Evolutionary conservation across 1,139 yeast genomes (phyloP), one percentile per base, ranked within the genome.

Genomic region (Geotrichum citri-aurantii): DNA sequence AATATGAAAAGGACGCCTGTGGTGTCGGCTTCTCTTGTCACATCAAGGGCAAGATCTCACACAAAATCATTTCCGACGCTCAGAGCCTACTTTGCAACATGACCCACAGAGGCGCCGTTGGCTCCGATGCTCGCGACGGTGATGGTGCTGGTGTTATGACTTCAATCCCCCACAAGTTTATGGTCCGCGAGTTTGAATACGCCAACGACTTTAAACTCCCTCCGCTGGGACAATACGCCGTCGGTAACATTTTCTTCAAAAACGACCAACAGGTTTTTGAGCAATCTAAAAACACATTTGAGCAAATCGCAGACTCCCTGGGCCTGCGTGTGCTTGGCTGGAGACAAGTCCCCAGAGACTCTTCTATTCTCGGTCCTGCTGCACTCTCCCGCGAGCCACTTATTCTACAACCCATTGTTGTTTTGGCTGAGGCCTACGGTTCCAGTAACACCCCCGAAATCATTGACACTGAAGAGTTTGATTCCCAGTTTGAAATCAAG

Each of bases 51-150:
- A 72, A 78, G 48, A 82, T 85, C 19, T 87, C 96, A 56, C 99
- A 93, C 78, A 91, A 92, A 73, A 91, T 92, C 65, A 93, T 93
- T 62, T 85, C 95, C 52, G 98, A 93, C 76, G 97, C 97, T 50
- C 66, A 68, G 63, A 84, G 82, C 70, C 79, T 93, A 70, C 83
- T 93, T 62, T 92, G 98, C 78, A 93, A 93, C 75, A 93, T 93
- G 98, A 88, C 97, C 63, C 99, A 93, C 74, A 84, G 99, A 77
- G 99, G 99, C 71, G 99, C 99, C 54, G 97, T 92, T 63, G 88
- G 90, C 40, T 84, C 95, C 52, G 96, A 91, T 71, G 96, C 98
- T 31, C 84, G 92, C 69, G 97, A 93, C 71, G 99, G 99, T 75
- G 99, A 93, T 73, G 99, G 99, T 75, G 99, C 99, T 49, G 99